Evolutionary conservation across 164 flowering plant genomes (phyloP).

Genomic region (Kingdonia uniflora): DNA sequence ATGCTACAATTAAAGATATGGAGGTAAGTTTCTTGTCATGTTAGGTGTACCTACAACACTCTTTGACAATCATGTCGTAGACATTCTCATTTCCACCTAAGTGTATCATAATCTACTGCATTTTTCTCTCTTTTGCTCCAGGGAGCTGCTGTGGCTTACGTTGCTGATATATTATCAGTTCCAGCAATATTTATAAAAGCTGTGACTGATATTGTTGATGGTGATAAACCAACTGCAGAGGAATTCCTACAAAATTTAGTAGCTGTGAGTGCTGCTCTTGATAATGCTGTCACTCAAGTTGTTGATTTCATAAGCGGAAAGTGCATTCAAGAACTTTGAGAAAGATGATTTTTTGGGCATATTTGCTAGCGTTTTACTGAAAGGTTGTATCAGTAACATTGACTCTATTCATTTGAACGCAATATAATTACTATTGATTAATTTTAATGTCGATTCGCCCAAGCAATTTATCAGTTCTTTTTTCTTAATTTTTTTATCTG

Average conservation of each 20-base stretch:
- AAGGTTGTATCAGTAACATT: too few relatives aligned
- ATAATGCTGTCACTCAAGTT: slow-evolving; percentile 38
- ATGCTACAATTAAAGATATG: slow-evolving; percentile 90
- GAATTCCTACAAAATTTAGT: slow-evolving; percentile 79
- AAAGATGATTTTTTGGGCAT: too few relatives aligned
- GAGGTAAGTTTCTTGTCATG: slow-evolving; percentile 45
- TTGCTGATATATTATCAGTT: slow-evolving; percentile 65
- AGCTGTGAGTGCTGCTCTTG: slow-evolving; percentile 75
- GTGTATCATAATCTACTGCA: background rate
- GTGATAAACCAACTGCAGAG: slow-evolving; percentile 83
- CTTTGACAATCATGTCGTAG: background rate
- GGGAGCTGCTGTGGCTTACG: slow-evolving; percentile 95
- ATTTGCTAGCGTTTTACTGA: too few relatives aligned
- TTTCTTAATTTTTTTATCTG: too few relatives aligned
- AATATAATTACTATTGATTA: too few relatives aligned
- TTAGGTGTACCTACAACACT: background rate
- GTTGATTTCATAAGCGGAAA: slow-evolving; percentile 76
- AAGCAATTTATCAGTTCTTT: too few relatives aligned
- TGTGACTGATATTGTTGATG: slow-evolving; percentile 84
- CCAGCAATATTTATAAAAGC: slow-evolving; percentile 82
- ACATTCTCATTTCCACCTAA: background rate
- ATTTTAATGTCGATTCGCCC: too few relatives aligned
- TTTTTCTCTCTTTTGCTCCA: slow-evolving; percentile 15
- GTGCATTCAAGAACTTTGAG: slow-evolving; percentile 55
- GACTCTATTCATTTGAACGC: too few relatives aligned